Conservation (phyloP, 2,329 filamentous ascomycete genomes). For the Cryphonectria radicalis region DNA sequence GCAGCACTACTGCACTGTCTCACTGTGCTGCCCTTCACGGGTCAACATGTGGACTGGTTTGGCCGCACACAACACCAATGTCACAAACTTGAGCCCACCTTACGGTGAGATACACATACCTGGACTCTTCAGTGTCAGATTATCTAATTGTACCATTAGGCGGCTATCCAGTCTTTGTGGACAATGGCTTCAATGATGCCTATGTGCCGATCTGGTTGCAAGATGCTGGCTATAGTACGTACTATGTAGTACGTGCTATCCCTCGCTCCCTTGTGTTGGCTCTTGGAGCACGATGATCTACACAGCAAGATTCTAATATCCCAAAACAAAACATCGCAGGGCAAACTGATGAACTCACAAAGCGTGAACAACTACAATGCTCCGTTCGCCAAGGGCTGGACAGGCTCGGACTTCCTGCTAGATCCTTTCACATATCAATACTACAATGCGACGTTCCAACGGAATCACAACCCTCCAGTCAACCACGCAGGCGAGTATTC, state of each 20-base stretch:
- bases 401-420: slow-evolving; percentile 6
- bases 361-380: slow-evolving; percentile 9
- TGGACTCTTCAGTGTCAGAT: background rate
- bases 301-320: too few relatives aligned
- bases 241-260: slow-evolving; percentile 54
- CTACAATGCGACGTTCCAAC: slow-evolving; percentile 7
- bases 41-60: slow-evolving; percentile 66
- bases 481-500: slow-evolving; percentile 11
- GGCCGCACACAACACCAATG: slow-evolving; percentile 68
- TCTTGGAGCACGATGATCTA: background rate
- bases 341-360: slow-evolving; percentile 8
- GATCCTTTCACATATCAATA: slow-evolving; percentile 8
- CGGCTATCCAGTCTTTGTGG: slow-evolving; percentile 69
- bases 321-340: background rate
- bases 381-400: slow-evolving; percentile 7
- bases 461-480: slow-evolving; percentile 8
- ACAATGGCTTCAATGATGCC: slow-evolving; percentile 66
- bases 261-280: background rate
- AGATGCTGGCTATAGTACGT: slow-evolving; percentile 68
- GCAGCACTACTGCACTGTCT: slow-evolving; percentile 64
- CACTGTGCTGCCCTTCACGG: slow-evolving; percentile 65
- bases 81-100: slow-evolving; percentile 60
- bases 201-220: slow-evolving; percentile 74
- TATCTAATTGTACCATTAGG: slow-evolving; percentile 38
- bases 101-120: slow-evolving; percentile 50